phyloP scores from a whole-genome alignment of 1,284 basidiomycete genomes.

The Fomitiporia mediterranea region DNA sequence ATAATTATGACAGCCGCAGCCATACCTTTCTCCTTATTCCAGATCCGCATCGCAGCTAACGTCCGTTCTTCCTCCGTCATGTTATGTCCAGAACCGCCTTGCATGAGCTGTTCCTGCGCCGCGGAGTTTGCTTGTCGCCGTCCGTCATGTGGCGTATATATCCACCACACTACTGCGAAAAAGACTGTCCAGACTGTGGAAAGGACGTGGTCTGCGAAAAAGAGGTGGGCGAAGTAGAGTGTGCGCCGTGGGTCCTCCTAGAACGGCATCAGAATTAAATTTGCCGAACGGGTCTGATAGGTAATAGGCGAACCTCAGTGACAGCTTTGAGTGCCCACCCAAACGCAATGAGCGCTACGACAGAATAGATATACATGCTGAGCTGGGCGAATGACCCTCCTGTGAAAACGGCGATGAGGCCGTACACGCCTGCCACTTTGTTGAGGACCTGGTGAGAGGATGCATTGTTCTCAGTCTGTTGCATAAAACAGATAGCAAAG shows the following conservation, averaged over 20 bases:
- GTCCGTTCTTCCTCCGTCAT: conserved; percentile 63
- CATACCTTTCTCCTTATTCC: conserved; percentile 85
- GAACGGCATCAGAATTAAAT: conserved; percentile 5
- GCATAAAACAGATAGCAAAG: background rate
- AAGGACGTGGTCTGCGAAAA: conserved; percentile 88
- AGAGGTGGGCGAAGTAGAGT: conserved; percentile 89
- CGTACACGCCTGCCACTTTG: conserved; percentile 97
- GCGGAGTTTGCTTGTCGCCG: conserved; percentile 71
- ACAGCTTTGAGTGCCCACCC: conserved; percentile 87
- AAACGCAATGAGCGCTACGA: conserved; percentile 74
- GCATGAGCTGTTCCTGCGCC: conserved; percentile 81
- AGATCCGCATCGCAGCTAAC: conserved; percentile 73
- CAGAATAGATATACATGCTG: conserved; percentile 90
- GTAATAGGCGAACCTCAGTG: conserved; percentile 76
- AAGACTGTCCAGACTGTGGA: conserved; percentile 90
- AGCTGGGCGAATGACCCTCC: conserved; percentile 90
- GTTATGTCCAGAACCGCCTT: conserved; percentile 44
- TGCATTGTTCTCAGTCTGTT: background rate
- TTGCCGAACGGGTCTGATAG: no score
- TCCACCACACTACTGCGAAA: conserved; percentile 89
- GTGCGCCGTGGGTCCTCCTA: conserved; percentile 85
- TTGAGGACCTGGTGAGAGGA: conserved; percentile 69
- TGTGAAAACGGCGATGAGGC: conserved; percentile 85
- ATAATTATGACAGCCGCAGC: conserved; percentile 74
- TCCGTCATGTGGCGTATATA: conserved; percentile 88